Evolutionary conservation across 192 early-diverging fungal species (phyloP).

Genomic region (Chytriomyces sp.): DNA sequence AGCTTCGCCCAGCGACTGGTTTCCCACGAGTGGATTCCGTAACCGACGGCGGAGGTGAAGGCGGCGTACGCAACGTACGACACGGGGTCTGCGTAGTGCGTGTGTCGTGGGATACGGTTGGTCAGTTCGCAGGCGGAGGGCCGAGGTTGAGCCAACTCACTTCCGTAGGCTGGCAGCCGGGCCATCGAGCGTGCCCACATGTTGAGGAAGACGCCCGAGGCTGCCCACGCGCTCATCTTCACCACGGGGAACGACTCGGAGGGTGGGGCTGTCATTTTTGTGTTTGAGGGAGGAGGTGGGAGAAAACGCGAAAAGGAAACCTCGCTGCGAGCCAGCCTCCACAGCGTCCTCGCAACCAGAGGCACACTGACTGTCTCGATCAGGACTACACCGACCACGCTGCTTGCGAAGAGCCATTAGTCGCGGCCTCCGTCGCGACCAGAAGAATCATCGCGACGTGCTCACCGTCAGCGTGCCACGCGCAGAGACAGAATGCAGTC

Average conservation of each 20-base stretch:
- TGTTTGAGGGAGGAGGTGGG: too few species aligned
- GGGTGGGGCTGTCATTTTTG: too few species aligned
- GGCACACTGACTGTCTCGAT: too few species aligned
- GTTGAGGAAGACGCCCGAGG: slow-evolving; percentile 22
- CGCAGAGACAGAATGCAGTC: too few species aligned
- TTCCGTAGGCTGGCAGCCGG: background rate
- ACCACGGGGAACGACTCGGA: background rate
- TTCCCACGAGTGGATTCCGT: slow-evolving; percentile 12
- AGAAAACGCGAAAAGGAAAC: too few species aligned
- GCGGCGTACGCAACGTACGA: slow-evolving; percentile 23
- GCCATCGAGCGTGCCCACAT: slow-evolving; percentile 24
- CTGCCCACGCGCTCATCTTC: slow-evolving; percentile 9
- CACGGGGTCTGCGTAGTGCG: slow-evolving; percentile 22
- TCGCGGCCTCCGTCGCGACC: too few species aligned
- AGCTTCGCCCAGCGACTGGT: background rate
- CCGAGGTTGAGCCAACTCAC: slow-evolving; percentile 20
- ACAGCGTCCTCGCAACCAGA: too few species aligned
- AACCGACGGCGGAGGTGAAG: slow-evolving; percentile 4
- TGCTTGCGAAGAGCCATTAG: too few species aligned
- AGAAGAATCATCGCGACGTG: too few species aligned
- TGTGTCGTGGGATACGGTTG: background rate
- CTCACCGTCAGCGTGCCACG: too few species aligned
- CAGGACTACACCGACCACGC: too few species aligned
- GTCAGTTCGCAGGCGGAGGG: background rate
- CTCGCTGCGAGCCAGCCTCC: too few species aligned